Conservation (phyloP, 75 land plant genomes). For the Sequoiadendron giganteum region DNA sequence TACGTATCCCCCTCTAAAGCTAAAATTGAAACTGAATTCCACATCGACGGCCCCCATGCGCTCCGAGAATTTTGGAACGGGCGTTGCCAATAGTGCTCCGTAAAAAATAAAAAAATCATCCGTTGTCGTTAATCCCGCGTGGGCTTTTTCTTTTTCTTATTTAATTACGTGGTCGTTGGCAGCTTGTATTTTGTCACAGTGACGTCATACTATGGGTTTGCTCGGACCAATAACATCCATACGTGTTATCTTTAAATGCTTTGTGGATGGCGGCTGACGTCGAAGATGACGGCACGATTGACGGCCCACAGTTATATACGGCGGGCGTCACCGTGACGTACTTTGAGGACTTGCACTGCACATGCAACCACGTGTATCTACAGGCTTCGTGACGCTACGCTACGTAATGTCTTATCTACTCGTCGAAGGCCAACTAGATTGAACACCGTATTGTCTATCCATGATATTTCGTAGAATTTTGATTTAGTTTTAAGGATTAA, state of each 20-base stretch:
- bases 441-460: too few species aligned
- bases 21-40: background rate
- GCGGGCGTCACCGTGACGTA: background rate
- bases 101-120: too few species aligned
- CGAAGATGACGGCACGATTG: background rate
- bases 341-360: background rate
- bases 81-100: background rate
- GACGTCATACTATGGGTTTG: background rate
- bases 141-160: background rate
- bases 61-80: background rate
- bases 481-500: too few species aligned
- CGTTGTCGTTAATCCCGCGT: background rate
- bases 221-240: too few species aligned
- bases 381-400: background rate
- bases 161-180: background rate
- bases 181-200: background rate
- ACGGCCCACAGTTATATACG: background rate
- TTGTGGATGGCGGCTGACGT: background rate
- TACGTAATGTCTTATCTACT: background rate
- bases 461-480: too few species aligned
- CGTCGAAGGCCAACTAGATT: too few species aligned
- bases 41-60: background rate
- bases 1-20: background rate
- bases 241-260: too few species aligned
- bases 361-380: background rate